Base-by-base conservation (phyloP, 176 grass and related monocot genomes). In the Avena insularis region DNA sequence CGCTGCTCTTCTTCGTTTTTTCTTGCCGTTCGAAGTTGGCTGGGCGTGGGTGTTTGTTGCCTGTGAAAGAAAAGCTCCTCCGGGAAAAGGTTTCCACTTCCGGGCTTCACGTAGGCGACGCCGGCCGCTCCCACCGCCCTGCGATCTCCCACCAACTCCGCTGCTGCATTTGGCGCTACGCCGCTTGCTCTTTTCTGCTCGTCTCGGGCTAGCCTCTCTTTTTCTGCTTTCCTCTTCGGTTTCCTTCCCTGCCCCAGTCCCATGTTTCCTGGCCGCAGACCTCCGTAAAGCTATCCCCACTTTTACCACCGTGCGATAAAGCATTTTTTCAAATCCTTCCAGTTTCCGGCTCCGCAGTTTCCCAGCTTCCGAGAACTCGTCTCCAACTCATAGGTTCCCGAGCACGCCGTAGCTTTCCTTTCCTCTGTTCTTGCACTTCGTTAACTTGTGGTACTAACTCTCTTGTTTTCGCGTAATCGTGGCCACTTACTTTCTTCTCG, bases 41-140 rank as follows among this genome's bases (percentile, higher is more conserved):
- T 53, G 4, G 19, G 27, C 19, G 27, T 20, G 2, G 27, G 25
- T 29, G 4, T 4, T 54, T 82, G 29, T 55, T 35, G 8, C 20
- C 53, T 53, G 23, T 36, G 35, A 36, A 36, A 36, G 35, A 33
- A 85, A 84, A 65, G 56, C 11, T 75, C n/a, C 15, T 36, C 16
- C 54, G 46, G n/a, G 6, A 84, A 90, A 68, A 67, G 76, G 66
- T 79, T 91, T 84, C 81, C 76, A 16, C 68, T 84, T 88, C 58
- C 47, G 66, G 73, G 75, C 75, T 9, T 74, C 84, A 79, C 84
- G 79, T 13, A 67, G 70, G 4, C 48, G 9, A 63, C 45, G 46
- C 56, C 2, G 72, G 19, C 35, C 35, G 35, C 71, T 62, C 51
- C 29, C 9, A 3, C 23, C 53, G 71, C 51, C 2, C 45, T 77